phyloP scores from a whole-genome alignment of 176 grass and related monocot genomes.

The Carex pumila region DNA sequence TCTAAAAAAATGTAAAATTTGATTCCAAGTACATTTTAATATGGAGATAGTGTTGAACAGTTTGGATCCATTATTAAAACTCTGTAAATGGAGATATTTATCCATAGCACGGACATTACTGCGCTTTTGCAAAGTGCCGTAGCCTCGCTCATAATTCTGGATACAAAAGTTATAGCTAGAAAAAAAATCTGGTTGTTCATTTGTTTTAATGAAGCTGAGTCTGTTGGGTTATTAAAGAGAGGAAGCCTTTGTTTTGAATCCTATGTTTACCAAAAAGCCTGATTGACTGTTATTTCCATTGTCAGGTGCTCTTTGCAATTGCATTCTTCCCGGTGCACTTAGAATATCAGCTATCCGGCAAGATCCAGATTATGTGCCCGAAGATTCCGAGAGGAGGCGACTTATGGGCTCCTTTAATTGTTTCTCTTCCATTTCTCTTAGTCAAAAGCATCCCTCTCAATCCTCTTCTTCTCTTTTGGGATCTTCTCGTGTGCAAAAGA shows the following conservation, averaged over 20 bases:
- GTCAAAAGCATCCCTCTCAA: constrained; percentile 39
- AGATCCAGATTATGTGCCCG: constrained; percentile 53
- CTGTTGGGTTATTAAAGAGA: background rate
- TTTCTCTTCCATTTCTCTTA: constrained; percentile 85
- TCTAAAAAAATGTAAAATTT: too few relatives aligned
- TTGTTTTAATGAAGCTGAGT: background rate
- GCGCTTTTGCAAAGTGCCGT: too few relatives aligned
- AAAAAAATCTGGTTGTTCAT: background rate
- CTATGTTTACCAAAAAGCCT: background rate
- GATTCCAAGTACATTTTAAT: too few relatives aligned
- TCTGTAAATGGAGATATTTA: too few relatives aligned
- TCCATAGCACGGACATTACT: too few relatives aligned
- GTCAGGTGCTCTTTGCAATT: constrained; percentile 87
- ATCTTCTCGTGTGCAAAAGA: constrained; percentile 43
- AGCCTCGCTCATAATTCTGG: background rate
- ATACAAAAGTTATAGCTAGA: background rate
- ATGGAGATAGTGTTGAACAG: too few relatives aligned
- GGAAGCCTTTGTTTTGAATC: background rate
- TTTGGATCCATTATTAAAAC: too few relatives aligned
- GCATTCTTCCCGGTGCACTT: constrained; percentile 67
- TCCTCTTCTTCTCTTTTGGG: constrained; percentile 53
- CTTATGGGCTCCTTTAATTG: constrained; percentile 71
- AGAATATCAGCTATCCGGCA: constrained; percentile 72
- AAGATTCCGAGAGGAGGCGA: constrained; percentile 65
- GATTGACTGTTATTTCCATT: background rate